Evolutionary conservation across 116 monocot genomes (phyloP), one percentile per base, ranked within the genome.

Genomic region (Zostera marina): DNA sequence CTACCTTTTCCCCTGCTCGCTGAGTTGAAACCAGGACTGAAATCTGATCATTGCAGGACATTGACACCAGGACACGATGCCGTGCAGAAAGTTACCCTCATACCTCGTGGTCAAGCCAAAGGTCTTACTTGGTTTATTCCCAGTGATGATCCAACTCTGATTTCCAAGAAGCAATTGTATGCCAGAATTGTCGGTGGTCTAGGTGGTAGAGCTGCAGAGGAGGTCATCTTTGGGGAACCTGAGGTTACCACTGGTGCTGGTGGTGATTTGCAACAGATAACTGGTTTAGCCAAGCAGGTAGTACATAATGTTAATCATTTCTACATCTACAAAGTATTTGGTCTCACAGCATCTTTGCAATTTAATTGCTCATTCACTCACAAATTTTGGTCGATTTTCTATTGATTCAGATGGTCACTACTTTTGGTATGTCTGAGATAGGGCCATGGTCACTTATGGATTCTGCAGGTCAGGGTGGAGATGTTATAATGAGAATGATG

Each of bases 401-500:
- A 3, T 19, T 63, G 22, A 41, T 53, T 62, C 73, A 93, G 93
- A 93, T 93, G 93, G 93, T 93, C 42, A 66, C 65, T 2, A 78
- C 93, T 41, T 93, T 93, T 25, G 93, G 93, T 15, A 93, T 93
- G 93, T 93, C 93, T 11, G 88, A 87, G 45, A 87, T 93, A 17
- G 93, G 93, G 2, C 93, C 93, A 39, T 93, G 93, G 93, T 93
- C 93, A 1, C 77, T 93, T 0, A 81, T 87, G 93, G 93, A 93
- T 22, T 52, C 74, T 1, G 67, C 77, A 22, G 77, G 70, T 20
- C 93, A 93, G 43, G 79, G 83, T 42, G 79, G 41, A 2, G 92
- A 92, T 52, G 74, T 92, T 41, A 83, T 92, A 61, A 92, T 92
- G 92, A 83, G 92, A 51, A 92, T 92, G 92, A 92, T 92, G 92